Base-by-base conservation (phyloP, 1,284 basidiomycete genomes). In the Leucoagaricus sp. region DNA sequence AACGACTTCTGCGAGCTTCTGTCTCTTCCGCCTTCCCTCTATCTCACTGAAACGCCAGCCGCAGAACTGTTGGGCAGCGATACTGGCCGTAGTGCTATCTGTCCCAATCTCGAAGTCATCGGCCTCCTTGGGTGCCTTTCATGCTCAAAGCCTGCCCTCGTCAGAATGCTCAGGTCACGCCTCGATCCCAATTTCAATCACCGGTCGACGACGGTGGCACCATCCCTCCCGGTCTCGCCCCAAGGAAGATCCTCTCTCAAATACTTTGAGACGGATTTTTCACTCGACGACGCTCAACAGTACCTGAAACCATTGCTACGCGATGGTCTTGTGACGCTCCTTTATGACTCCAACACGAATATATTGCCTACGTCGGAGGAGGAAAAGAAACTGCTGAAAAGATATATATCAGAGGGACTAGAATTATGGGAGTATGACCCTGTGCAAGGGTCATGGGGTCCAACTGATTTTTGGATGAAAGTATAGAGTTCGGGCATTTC, bases 51-150 rank as follows among this genome's bases (percentile, higher is more conserved):
- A n/a, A 10, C 26, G n/a, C 29, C 29, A 23, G 8, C 38, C 8
- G 10, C 8, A 40, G 10, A 21, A 45, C 19, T 10, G 23, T n/a
- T n/a, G n/a, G 13, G 31, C 21, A 19, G 31, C 10, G n/a, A 19
- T 4, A 19, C 31, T 15, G 5, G 12, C 23, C 17, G 26, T n/a
- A 40, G 10, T 4, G 44, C 6, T n/a, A 6, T 28, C 12, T 49
- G 47, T 15, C 47, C 47, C 15, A 49, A 49, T 31, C 47, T 49
- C n/a, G 47, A 49, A 34, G n/a, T 34, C 9, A 17, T 49, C 23
- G 44, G 23, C 12, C 15, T 46, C 10, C 44, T 28, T 25, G 15
- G 23, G 13, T 46, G 44, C n/a, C 23, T 25, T 25, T 19, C 44
- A 4, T 46, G 17, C 44, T 15, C 21, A 3, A 46, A 8, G 23